These are phyloP conservation scores for Ceriops zippeliana DNA, from an alignment of 345 rosid genomes.

Conservation along the genomic window DNA sequence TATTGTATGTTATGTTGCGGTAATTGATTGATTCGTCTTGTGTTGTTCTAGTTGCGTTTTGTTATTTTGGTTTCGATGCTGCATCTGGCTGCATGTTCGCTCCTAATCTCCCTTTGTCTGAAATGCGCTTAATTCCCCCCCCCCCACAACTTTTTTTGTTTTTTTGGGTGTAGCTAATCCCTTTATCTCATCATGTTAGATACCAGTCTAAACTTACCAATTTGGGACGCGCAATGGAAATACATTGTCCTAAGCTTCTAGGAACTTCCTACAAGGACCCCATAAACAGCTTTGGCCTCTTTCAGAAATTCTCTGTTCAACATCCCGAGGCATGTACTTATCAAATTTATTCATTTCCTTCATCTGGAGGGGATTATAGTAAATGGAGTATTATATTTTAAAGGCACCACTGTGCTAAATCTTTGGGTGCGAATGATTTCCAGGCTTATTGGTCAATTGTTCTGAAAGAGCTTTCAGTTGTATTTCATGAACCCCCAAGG, in stretches of 20 bases:
- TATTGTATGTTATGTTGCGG: neutral
- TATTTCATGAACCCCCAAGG: slow-evolving; percentile 51
- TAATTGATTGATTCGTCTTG: too few relatives aligned
- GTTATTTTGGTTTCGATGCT: too few relatives aligned
- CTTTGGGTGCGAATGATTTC: slow-evolving; percentile 6
- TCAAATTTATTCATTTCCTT: neutral
- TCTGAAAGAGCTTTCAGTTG: slow-evolving; percentile 62
- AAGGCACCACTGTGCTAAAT: slow-evolving; percentile 5
- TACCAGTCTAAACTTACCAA: slow-evolving; percentile 52
- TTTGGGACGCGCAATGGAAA: slow-evolving; percentile 71
- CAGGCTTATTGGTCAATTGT: slow-evolving; percentile 72
- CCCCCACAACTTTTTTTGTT: too few relatives aligned
- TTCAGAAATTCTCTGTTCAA: slow-evolving; percentile 54
- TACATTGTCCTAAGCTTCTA: slow-evolving; percentile 57
- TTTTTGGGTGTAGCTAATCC: neutral
- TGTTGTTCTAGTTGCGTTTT: too few relatives aligned
- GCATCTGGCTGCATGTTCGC: too few relatives aligned
- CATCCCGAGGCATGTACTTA: slow-evolving; percentile 56
- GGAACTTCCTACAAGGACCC: slow-evolving; percentile 75
- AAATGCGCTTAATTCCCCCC: too few relatives aligned
- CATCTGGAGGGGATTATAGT: neutral
- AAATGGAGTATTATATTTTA: neutral
- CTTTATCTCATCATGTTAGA: slow-evolving; percentile 26
- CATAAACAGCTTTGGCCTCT: slow-evolving; percentile 55
- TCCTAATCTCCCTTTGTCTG: too few relatives aligned